Base-by-base conservation (phyloP, 2,329 filamentous ascomycete species). In the Ceratocystis lukuohia region DNA sequence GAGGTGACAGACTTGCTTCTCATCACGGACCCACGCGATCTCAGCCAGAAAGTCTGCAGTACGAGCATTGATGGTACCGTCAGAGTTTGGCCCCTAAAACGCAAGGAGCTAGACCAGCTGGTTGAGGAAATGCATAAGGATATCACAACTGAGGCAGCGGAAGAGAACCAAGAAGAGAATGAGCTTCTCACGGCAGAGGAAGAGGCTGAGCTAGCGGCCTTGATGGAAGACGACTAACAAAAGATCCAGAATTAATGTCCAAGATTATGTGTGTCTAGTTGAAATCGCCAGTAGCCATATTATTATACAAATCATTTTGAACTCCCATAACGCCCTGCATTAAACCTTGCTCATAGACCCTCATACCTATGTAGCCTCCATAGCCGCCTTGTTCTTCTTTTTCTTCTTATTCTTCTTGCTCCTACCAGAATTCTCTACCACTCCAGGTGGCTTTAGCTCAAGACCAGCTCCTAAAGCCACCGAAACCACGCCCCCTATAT, bases 1-100 rank as follows among this genome's bases (percentile, higher is more conserved):
- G 94, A 97, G 75, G 87, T 99, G 15, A 96, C 91, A 0, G 90
- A 87, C 45, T 76, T 97, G 56, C 79, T 88, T 1, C 73, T 95
- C 62, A 74, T 91, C 33, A 74, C 76, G 30, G 76, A 76, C 66
- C 69, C 71, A 0, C 69, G 71, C 22, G 75, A 75, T 3, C 70
- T 68, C 5, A 71, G 72, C 4, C 78, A 77, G 22, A 78, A 79
- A 68, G 77, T 96, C 10, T 84, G 89, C 69, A 96, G 91, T 74
- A 88, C 94, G 65, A 86, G 89, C 70, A 95, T 97, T 71, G 94
- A 99, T 76, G 88, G 86, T 1, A 97, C 94, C 0, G 80, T 97
- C 48, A 84, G 94, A 71, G 84, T 82, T 65, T 99, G 94, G 94
- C 85, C 87, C 12, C 76, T 97, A 64, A 81, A 80, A 62, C 84